Evolutionary conservation across 768 basidiomycete species (phyloP).

Genomic region (Trametes cingulata): DNA sequence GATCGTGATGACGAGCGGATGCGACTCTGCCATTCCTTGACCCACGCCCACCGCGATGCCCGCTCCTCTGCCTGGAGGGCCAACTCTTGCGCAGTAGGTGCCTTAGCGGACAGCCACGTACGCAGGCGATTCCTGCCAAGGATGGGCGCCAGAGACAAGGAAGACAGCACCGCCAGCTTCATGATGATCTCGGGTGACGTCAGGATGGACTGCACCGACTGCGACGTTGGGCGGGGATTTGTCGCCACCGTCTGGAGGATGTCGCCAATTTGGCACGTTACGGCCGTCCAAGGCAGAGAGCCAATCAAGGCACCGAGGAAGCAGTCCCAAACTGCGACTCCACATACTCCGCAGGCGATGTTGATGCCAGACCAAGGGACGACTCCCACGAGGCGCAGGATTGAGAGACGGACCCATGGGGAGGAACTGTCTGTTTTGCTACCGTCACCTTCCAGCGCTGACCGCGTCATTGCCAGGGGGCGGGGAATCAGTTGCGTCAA

Average conservation of each 20-base stretch:
- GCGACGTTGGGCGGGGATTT: conserved; percentile 64
- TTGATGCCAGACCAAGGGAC: conserved; percentile 98
- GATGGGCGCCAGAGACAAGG: conserved; percentile 86
- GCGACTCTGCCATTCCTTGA: conserved; percentile 67
- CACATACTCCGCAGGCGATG: conserved; percentile 91
- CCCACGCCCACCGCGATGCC: conserved; percentile 57
- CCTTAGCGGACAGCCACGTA: conserved; percentile 47
- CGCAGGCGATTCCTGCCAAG: conserved; percentile 70
- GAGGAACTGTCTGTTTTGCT: conserved; percentile 37
- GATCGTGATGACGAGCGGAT: conserved; percentile 57
- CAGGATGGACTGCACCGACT: conserved; percentile 84
- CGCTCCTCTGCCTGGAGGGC: conserved; percentile 39
- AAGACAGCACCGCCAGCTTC: conserved; percentile 81
- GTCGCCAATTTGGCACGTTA: conserved; percentile 88
- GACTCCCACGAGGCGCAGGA: conserved; percentile 87
- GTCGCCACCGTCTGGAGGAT: conserved; percentile 83
- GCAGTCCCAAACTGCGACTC: conserved; percentile 74
- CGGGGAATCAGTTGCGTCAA: conserved; percentile 80
- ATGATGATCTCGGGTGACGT: conserved; percentile 79
- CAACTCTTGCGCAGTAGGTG: conserved; percentile 7
- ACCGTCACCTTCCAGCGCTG: conserved; percentile 71
- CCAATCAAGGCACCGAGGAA: conserved; percentile 83
- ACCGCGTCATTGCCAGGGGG: conserved; percentile 82
- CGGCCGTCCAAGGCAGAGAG: conserved; percentile 85
- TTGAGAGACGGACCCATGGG: conserved; percentile 81